Percentiles rank a stretch among this genome's conserved stretches.
phyloP scores from a whole-genome alignment of 192 early-diverging fungal species.

The Podochytrium sp. region DNA sequence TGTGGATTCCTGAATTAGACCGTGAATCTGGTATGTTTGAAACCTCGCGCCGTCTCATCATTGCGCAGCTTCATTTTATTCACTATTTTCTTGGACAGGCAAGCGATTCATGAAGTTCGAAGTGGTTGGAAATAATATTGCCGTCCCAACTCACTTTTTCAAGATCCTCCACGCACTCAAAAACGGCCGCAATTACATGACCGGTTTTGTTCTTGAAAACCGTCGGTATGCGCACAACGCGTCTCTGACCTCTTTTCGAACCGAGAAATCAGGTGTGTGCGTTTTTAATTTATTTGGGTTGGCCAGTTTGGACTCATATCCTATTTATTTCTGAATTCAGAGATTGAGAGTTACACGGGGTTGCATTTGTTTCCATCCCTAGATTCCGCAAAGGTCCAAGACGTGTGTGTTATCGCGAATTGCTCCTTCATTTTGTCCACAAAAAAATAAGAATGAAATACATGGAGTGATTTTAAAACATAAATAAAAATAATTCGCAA shows the following conservation, averaged over 20 bases:
- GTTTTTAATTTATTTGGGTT: slow-evolving; percentile 77
- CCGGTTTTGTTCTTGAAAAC: slow-evolving; percentile 88
- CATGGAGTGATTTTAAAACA: too few species aligned
- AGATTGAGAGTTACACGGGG: slow-evolving; percentile 52
- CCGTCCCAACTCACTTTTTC: slow-evolving; percentile 93
- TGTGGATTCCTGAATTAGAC: slow-evolving; percentile 81
- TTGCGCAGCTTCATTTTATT: too few species aligned
- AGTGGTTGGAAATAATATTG: slow-evolving; percentile 87
- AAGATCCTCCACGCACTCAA: slow-evolving; percentile 81
- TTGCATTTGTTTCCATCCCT: slow-evolving; percentile 43
- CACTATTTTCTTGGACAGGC: neutral
- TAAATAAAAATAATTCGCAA: too few species aligned
- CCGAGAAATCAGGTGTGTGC: slow-evolving; percentile 77
- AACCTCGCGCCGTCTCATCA: too few species aligned
- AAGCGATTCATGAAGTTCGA: slow-evolving; percentile 77
- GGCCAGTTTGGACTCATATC: slow-evolving; percentile 56
- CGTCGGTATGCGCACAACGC: slow-evolving; percentile 63
- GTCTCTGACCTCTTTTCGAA: slow-evolving; percentile 69
- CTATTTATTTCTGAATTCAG: slow-evolving; percentile 17
- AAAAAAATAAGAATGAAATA: too few species aligned
- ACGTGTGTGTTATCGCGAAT: too few species aligned
- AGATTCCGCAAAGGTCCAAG: neutral
- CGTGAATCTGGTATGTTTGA: slow-evolving; percentile 55
- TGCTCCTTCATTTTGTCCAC: too few species aligned
- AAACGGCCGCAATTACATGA: slow-evolving; percentile 51